A percentile compares a stretch with the other conserved stretches of the same genome.
phyloP scores from a whole-genome alignment of 148 eudicot genomes.

The Agrostemma githago region DNA sequence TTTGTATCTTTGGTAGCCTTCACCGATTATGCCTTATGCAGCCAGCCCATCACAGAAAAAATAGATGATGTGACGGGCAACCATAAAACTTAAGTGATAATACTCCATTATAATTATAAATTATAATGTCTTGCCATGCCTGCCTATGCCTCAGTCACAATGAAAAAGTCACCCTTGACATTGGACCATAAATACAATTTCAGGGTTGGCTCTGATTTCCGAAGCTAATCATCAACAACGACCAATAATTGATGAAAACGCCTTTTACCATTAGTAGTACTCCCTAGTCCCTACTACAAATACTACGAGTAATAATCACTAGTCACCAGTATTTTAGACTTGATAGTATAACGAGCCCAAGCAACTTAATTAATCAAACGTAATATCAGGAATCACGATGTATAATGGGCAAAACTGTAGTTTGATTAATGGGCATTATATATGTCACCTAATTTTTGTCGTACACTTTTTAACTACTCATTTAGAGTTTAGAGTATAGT shows the following conservation, averaged over 20 bases:
- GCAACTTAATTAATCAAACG: too few relatives aligned
- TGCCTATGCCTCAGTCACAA: background rate
- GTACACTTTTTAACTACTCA: too few relatives aligned
- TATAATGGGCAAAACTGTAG: too few relatives aligned
- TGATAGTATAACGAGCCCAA: too few relatives aligned
- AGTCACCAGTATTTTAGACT: too few relatives aligned
- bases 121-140: constrained; percentile 15
- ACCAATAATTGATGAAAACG: background rate
- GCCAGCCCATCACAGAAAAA: background rate
- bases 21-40: background rate
- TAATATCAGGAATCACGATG: too few relatives aligned
- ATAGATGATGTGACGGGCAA: constrained; percentile 3
- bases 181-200: background rate
- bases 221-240: background rate
- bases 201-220: background rate
- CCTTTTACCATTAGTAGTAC: background rate
- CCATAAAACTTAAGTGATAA: background rate
- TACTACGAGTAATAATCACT: too few relatives aligned
- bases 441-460: too few relatives aligned
- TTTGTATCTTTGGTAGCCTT: background rate
- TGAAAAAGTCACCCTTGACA: background rate
- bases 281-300: too few relatives aligned
- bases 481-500: too few relatives aligned
- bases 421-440: too few relatives aligned
- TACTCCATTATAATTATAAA: background rate